Evolutionary conservation across 257 asterid genomes (phyloP).

Genomic region (Solanum infundibuliforme): DNA sequence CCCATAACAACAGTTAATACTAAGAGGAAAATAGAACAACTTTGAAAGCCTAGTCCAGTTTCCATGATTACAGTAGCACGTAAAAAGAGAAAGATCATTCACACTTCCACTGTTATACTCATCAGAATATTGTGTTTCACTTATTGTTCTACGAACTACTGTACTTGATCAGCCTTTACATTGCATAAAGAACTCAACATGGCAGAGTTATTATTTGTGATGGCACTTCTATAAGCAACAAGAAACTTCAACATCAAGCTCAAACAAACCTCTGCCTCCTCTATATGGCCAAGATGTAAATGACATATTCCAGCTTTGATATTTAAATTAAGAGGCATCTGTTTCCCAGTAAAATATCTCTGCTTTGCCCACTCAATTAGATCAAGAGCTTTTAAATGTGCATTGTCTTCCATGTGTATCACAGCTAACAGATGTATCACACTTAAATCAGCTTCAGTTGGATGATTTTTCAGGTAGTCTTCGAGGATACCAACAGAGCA

Average conservation of each 20-base stretch:
- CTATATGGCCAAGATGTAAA: constrained; percentile 52
- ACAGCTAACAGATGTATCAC: constrained; percentile 54
- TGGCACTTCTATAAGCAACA: not conserved
- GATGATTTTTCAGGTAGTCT: constrained; percentile 34
- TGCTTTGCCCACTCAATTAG: constrained; percentile 42
- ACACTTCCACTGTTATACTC: not conserved
- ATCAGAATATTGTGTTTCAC: not conserved
- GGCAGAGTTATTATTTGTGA: not conserved
- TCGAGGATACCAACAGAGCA: constrained; percentile 57
- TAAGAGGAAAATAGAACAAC: not conserved
- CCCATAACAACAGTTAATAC: not conserved
- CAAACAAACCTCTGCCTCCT: constrained; percentile 49
- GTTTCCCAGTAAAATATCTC: constrained; percentile 29
- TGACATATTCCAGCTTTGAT: constrained; percentile 73
- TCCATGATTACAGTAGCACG: not conserved
- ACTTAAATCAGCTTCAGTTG: constrained; percentile 25
- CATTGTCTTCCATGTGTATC: constrained; percentile 43
- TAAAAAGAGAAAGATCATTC: not conserved
- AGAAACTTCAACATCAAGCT: not conserved
- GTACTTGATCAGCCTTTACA: not conserved
- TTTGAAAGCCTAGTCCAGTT: not conserved
- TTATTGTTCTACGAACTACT: not conserved
- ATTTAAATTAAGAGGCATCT: constrained; percentile 35
- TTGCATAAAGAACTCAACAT: not conserved
- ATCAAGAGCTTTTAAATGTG: constrained; percentile 52